A percentile compares a stretch with the other conserved stretches of the same genome.
Evolutionary conservation across 164 flowering plant genomes (phyloP).

Genomic region (Dillenia turbinata): DNA sequence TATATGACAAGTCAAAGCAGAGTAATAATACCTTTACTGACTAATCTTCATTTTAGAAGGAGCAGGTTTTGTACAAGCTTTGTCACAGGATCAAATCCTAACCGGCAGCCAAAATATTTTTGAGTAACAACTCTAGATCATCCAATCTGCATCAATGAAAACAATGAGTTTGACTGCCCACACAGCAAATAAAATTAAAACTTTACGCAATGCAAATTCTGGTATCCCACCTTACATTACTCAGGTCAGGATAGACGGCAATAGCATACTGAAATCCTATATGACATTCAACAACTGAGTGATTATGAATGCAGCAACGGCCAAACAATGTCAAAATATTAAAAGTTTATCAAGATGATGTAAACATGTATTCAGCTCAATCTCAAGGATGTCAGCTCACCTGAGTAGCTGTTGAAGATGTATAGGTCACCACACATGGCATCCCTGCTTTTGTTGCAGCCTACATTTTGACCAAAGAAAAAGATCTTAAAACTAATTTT

Average conservation of each 20-base stretch:
- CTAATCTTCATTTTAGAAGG: no score
- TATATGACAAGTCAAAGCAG: no score
- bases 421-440: constrained; percentile 81
- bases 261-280: constrained; percentile 84
- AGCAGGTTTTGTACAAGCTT: no score
- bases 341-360: no score
- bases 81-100: constrained; percentile 10
- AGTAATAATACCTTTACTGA: no score
- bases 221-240: constrained; percentile 53
- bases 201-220: no score
- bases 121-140: constrained; percentile 65
- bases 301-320: no score
- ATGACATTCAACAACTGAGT: background rate
- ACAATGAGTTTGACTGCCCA: background rate
- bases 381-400: constrained; percentile 20
- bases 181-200: background rate
- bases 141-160: constrained; percentile 40
- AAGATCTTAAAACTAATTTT: no score
- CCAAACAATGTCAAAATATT: no score
- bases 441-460: constrained; percentile 93
- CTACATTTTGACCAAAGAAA: constrained; percentile 21
- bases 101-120: constrained; percentile 35
- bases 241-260: constrained; percentile 77
- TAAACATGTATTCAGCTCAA: no score
- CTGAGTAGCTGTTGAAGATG: constrained; percentile 92